Evolutionary conservation across 2,329 filamentous ascomycete species (phyloP), one percentile per base, ranked within the genome.

Genomic region (Botryotinia globosa): DNA sequence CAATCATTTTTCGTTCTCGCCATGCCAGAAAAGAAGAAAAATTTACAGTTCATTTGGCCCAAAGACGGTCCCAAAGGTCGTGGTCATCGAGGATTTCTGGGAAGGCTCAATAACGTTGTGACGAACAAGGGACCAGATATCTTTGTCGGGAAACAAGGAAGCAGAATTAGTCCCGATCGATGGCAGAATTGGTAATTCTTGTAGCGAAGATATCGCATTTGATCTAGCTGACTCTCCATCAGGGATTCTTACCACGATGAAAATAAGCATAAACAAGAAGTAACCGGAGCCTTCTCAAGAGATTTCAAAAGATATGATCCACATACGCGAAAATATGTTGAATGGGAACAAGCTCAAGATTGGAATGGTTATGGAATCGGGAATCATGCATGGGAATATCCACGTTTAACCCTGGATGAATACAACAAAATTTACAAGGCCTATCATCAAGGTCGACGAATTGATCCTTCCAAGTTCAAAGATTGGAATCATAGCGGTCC

Each of bases 41-140:
- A 74, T 20, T 65, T 77, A 22, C 75, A 76, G 62, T 76, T 79
- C 58, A 77, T 80, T 34, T 80, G 79, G 78, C 79, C 77, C 6
- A 80, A 79, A 72, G 79, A 79, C 74, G 77, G 77, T 1, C 73
- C 64, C 10, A 77, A 75, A 66, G 78, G 78, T 18, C 66, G 71
- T 39, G 73, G 74, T 25, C 75, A 71, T 59, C 75, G 79, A 39
- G 78, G 79, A 5, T 79, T 79, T 51, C 77, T 76, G 44, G 74
- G 77, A 22, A 69, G 79, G 32, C 63, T 84, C 32, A 77, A 78
- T 32, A 81, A 85, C 64, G 77, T 84, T 69, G 59, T 83, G 25
- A 80, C 74, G 12, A 80, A 80, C 51, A 81, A 80, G 72, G 83
- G 83, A 1, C 83, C 83, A 20, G 83, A 84, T 76, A 82, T 84